Percentiles rank a stretch among this genome's conserved stretches.
These are phyloP conservation scores for Chlamydomonas reinhardtii DNA, from an alignment of 163 green algal species.

Conservation along the genomic window DNA sequence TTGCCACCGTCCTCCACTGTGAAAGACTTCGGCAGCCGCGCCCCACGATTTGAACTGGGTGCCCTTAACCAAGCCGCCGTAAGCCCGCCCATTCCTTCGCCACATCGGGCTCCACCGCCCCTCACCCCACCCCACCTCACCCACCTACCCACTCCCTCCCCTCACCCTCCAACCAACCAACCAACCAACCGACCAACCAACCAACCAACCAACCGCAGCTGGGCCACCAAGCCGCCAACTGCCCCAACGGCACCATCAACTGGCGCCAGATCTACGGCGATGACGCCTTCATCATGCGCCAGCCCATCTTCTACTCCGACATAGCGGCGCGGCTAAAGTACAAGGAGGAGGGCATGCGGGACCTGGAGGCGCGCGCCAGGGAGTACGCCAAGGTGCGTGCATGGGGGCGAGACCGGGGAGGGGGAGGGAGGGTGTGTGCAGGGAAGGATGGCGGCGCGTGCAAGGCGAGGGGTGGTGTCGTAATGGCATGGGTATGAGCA, in stretches of 20 bases:
- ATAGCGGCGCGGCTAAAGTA: conserved; percentile 68
- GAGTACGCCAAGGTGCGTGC: conserved; percentile 72
- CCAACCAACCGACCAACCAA: background rate
- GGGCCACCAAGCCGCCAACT: conserved; percentile 90
- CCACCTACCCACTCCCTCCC: too few species aligned
- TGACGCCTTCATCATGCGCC: conserved; percentile 82
- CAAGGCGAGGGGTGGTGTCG: too few species aligned
- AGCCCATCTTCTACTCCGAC: conserved; percentile 83
- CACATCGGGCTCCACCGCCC: too few species aligned
- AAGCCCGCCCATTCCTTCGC: too few species aligned
- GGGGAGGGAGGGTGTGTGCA: background rate
- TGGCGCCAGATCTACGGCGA: conserved; percentile 93
- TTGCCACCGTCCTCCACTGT: too few species aligned
- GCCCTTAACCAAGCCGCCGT: too few species aligned
- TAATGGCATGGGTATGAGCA: too few species aligned
- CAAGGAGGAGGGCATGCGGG: conserved; percentile 74
- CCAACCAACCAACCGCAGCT: conserved; percentile 68
- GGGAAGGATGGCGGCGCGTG: background rate
- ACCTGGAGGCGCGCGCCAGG: conserved; percentile 72
- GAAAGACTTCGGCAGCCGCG: too few species aligned
- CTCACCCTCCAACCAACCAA: background rate
- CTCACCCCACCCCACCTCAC: too few species aligned
- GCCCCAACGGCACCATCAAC: conserved; percentile 91
- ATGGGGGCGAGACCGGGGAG: too few species aligned
- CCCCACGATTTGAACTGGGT: too few species aligned